These are phyloP conservation scores for Peterozyma xylosa DNA, from an alignment of 805 yeast species.

Conservation along the genomic window DNA sequence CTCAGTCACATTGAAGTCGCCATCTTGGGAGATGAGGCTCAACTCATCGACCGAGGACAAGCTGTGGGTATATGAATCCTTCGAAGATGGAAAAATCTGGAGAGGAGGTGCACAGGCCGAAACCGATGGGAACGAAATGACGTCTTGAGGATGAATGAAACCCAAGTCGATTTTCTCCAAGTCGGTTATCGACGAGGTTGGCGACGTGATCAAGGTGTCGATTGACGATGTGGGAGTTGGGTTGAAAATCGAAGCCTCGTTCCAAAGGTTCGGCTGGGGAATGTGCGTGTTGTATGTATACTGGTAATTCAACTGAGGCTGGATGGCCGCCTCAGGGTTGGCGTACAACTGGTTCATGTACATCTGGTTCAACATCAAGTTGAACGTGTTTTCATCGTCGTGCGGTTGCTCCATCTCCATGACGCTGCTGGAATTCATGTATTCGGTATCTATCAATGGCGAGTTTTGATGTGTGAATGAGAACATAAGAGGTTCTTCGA, in stretches of 20 bases:
- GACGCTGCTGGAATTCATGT: too few relatives aligned
- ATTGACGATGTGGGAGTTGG: slow-evolving; percentile 1
- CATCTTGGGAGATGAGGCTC: too few relatives aligned
- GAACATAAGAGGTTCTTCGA: too few relatives aligned
- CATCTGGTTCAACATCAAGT: slow-evolving; percentile 2
- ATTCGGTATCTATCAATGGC: too few relatives aligned
- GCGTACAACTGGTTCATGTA: slow-evolving; percentile 3
- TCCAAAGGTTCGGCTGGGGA: too few relatives aligned
- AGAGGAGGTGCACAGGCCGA: slow-evolving; percentile 22
- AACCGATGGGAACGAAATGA: slow-evolving; percentile 19
- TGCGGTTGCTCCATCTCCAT: neutral
- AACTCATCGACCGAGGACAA: too few relatives aligned
- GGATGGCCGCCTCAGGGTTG: neutral
- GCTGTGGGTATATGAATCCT: too few relatives aligned
- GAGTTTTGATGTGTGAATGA: too few relatives aligned
- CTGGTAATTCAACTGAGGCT: neutral
- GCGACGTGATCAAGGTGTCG: slow-evolving; percentile 2
- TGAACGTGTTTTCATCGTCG: neutral
- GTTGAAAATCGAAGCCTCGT: neutral
- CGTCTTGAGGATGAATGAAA: slow-evolving; percentile 9
- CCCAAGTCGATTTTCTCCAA: slow-evolving; percentile 6
- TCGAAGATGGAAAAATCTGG: too few relatives aligned
- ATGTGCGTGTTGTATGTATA: neutral
- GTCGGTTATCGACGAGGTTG: slow-evolving; percentile 5
- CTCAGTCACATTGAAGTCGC: too few relatives aligned